Percentiles rank a stretch among this genome's conserved stretches.
Evolutionary conservation across 164 flowering plant species (phyloP).

Genomic region (Akebia trifoliata): DNA sequence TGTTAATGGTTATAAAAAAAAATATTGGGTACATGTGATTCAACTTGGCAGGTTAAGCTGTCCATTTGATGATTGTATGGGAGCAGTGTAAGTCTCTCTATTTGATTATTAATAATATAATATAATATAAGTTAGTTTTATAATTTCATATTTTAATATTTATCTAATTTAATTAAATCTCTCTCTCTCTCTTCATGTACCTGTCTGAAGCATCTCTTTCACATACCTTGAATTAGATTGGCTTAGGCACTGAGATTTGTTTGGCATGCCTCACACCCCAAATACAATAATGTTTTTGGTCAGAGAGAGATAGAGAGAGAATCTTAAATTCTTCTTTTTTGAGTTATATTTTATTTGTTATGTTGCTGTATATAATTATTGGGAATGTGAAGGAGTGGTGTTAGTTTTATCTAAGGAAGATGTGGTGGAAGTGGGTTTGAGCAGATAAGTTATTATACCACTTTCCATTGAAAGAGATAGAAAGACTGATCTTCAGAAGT

Average conservation of each 20-base stretch:
- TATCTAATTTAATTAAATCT: constrained; percentile 15
- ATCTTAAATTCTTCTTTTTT: constrained; percentile 27
- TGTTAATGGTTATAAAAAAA: constrained; percentile 8
- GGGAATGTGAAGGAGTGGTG: constrained; percentile 30
- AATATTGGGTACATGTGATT: constrained; percentile 19
- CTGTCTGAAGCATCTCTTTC: constrained; percentile 27
- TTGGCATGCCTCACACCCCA: constrained; percentile 30
- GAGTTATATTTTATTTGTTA: constrained; percentile 1
- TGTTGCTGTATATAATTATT: constrained; percentile 26
- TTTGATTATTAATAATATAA: constrained; percentile 12
- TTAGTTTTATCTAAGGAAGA: constrained; percentile 10
- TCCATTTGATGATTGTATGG: constrained; percentile 24
- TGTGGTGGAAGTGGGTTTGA: constrained; percentile 13
- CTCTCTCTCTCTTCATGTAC: constrained; percentile 20
- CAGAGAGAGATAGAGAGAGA: no score
- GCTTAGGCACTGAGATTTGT: constrained; percentile 28
- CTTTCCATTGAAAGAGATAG: constrained; percentile 9
- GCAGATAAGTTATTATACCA: constrained; percentile 4
- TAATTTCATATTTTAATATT: not conserved
- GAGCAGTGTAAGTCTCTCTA: constrained; percentile 14
- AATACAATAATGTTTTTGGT: constrained; percentile 14
- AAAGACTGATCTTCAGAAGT: constrained; percentile 1
- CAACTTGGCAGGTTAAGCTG: constrained; percentile 19
- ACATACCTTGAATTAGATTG: constrained; percentile 26
- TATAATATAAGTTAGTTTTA: not conserved